Base-by-base conservation (phyloP, 2,329 filamentous ascomycete genomes). In the Cercospora sp. region DNA sequence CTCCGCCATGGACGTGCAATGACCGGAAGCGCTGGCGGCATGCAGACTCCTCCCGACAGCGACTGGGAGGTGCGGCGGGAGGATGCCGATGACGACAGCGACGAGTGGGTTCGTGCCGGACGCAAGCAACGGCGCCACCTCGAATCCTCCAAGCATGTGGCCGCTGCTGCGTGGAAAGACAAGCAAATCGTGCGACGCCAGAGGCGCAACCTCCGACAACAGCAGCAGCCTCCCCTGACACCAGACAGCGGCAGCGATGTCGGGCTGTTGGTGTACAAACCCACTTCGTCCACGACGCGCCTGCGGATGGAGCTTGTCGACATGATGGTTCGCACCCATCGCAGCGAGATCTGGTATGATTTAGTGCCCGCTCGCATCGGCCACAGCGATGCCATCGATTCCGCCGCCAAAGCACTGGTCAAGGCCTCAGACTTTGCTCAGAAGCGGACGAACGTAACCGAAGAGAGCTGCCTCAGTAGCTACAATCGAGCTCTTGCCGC, bases 401-500 rank as follows among this genome's bases (percentile, higher is more conserved):
- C 60, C 8, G 66, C 69, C 9, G 66, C 66, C 8, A 66, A 69
- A 53, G 69, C 69, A 7, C 66, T 70, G 21, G 57, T 70, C 55
- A 70, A 70, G 21, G 69, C 69, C 7, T 63, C 61, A 1, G 66
- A 70, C 21, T 58, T 68, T 10, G 53, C 69, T 3, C 28, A 28
- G 9, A 37, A 45, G n/a, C 65, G 67, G 18, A 70, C 66, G 2
- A 61, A 59, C 24, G 65, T 70, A 24, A 69, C 66, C 13, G 62
- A 69, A 34, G 69, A 70, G 16, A 70, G 69, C 49, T 70, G 69
- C 13, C 61, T 70, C 37, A 65, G 66, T 21, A 70, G 69, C 61
- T 70, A 70, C 34, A 59, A 26, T 21, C 66, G 66, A 8, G 69
- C 69, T 2, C 60, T 70, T 18, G 60, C 49, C 2, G 66, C 69